These are phyloP conservation scores for Sporothrix protearum DNA, from an alignment of 2,329 filamentous ascomycete species.

Conservation along the genomic window DNA sequence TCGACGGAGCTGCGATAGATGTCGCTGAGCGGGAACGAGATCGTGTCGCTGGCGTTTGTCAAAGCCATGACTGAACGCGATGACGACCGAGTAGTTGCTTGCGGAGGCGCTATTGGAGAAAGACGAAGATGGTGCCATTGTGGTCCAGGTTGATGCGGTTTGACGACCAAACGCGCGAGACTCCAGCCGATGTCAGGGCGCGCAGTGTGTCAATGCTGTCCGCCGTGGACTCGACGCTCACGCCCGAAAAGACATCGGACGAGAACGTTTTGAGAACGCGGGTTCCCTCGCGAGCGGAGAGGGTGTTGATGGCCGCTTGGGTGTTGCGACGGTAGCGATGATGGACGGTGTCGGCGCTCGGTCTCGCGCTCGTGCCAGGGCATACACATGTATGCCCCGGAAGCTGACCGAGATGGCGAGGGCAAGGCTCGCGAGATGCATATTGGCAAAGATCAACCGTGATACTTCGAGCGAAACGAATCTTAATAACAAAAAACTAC, in stretches of 20 bases:
- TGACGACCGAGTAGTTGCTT: constrained; percentile 27
- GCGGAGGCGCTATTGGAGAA: constrained; percentile 27
- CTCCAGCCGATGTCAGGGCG: constrained; percentile 11
- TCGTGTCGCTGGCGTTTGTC: constrained; percentile 23
- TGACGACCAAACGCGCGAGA: constrained; percentile 31
- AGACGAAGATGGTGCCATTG: constrained; percentile 23
- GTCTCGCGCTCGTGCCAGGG: neutral
- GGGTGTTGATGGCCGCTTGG: neutral
- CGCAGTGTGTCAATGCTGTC: constrained; percentile 30
- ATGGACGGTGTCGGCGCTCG: constrained; percentile 1
- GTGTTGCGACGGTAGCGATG: constrained; percentile 5
- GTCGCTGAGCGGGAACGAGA: constrained; percentile 28
- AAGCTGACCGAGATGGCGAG: constrained; percentile 13
- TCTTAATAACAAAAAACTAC: no score
- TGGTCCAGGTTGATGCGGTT: constrained; percentile 29
- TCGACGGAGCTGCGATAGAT: constrained; percentile 27
- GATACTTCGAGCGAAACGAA: no score
- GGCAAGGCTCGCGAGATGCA: constrained; percentile 10
- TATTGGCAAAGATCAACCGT: neutral
- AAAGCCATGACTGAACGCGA: neutral
- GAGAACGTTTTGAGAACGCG: constrained; percentile 21
- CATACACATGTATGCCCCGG: neutral
- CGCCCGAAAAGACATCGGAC: constrained; percentile 29
- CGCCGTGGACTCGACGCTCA: constrained; percentile 27
- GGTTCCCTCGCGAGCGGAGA: neutral